Evolutionary conservation across 2,329 filamentous ascomycete genomes (phyloP).

Genomic region (Cercospora citrullina): DNA sequence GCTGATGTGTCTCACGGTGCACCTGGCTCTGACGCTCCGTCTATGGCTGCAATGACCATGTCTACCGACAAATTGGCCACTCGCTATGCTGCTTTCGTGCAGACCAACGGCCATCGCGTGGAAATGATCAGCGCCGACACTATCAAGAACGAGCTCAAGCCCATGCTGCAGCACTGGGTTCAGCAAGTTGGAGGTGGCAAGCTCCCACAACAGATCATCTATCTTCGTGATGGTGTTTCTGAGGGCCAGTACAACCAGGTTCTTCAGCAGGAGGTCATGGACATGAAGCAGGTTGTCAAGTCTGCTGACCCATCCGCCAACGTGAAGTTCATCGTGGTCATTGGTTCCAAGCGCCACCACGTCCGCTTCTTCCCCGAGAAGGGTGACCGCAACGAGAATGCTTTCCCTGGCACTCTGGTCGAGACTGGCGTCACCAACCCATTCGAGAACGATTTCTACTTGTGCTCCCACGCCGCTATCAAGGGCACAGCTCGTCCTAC

Average conservation of each 20-base stretch:
- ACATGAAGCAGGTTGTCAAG: slow-evolving; percentile 60
- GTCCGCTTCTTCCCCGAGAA: slow-evolving; percentile 82
- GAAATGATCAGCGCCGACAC: slow-evolving; percentile 75
- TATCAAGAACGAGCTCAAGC: slow-evolving; percentile 62
- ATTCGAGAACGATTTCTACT: slow-evolving; percentile 84
- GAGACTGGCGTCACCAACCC: slow-evolving; percentile 90
- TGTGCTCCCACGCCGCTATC: slow-evolving; percentile 73
- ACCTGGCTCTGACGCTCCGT: slow-evolving; percentile 65
- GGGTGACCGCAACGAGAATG: slow-evolving; percentile 75
- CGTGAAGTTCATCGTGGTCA: slow-evolving; percentile 77
- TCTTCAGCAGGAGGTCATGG: slow-evolving; percentile 71
- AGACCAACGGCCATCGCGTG: slow-evolving; percentile 78
- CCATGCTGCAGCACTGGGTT: slow-evolving; percentile 65
- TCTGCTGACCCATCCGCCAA: slow-evolving; percentile 39
- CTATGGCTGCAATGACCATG: slow-evolving; percentile 83
- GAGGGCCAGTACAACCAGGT: slow-evolving; percentile 84
- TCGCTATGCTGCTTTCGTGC: slow-evolving; percentile 74
- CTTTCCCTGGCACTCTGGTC: slow-evolving; percentile 81
- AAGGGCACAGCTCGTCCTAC: slow-evolving; percentile 92
- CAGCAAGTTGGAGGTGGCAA: slow-evolving; percentile 53
- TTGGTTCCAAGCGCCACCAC: slow-evolving; percentile 92
- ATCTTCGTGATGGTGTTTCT: slow-evolving; percentile 89
- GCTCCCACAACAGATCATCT: slow-evolving; percentile 74
- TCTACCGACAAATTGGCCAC: slow-evolving; percentile 70
- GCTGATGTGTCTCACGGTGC: slow-evolving; percentile 86